phyloP scores from a whole-genome alignment of 805 yeast genomes.

The Priceomyces fermenticarens region DNA sequence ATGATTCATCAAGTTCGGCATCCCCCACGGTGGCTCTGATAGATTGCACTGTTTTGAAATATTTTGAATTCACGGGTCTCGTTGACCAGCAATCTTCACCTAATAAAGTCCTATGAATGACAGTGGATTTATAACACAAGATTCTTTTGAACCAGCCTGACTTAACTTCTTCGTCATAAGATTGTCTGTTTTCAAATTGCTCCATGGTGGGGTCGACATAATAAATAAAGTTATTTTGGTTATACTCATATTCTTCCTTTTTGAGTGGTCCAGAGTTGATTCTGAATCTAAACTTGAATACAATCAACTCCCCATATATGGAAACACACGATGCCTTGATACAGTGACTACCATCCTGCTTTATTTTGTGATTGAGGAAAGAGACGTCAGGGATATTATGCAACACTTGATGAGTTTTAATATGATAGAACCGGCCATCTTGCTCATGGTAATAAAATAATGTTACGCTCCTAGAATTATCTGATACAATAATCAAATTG shows the following conservation, averaged over 20 bases:
- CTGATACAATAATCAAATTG: conserved; percentile 47
- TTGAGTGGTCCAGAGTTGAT: conserved; percentile 25
- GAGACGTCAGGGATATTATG: conserved; percentile 58
- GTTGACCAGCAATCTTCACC: conserved; percentile 57
- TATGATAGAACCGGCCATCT: conserved; percentile 25
- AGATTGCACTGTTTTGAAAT: conserved; percentile 49
- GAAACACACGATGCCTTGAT: conserved; percentile 37
- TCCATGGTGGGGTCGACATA: conserved; percentile 28
- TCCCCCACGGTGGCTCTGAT: conserved; percentile 51
- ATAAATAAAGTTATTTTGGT: conserved; percentile 10
- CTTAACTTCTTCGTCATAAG: conserved; percentile 4
- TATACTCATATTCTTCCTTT: conserved; percentile 10
- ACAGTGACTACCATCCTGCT: conserved; percentile 15
- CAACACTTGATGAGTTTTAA: conserved; percentile 39
- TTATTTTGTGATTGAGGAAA: conserved; percentile 23
- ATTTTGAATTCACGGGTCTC: conserved; percentile 32
- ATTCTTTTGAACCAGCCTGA: conserved; percentile 17
- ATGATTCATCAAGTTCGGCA: conserved; percentile 28
- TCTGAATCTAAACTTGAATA: conserved; percentile 33
- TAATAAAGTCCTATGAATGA: conserved; percentile 31
- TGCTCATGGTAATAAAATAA: conserved; percentile 32
- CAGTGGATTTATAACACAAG: conserved; percentile 21
- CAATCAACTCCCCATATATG: conserved; percentile 45
- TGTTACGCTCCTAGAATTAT: conserved; percentile 49
- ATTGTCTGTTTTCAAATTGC: conserved; percentile 16